A percentile compares a stretch with the other conserved stretches of the same genome.
phyloP scores from a whole-genome alignment of 176 grass and related monocot species.

The Rhynchospora breviuscula region DNA sequence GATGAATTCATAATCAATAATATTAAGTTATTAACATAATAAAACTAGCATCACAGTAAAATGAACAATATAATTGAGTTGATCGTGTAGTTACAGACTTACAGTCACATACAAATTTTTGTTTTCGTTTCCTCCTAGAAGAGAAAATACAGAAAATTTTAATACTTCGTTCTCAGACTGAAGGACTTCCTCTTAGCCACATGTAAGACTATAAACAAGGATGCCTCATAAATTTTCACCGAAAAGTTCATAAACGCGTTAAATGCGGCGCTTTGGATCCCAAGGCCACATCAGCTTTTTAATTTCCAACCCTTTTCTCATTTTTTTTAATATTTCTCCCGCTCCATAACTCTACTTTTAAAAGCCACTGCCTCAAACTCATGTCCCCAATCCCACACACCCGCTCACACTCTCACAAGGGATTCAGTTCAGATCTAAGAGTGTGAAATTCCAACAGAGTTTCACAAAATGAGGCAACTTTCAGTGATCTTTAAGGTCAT shows the following conservation, averaged over 20 bases:
- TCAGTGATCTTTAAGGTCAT: background rate
- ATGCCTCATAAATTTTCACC: background rate
- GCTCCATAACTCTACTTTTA: slow-evolving; percentile 16
- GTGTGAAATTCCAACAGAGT: background rate
- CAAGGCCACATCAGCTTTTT: background rate
- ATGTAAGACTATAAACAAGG: background rate
- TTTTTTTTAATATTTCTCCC: slow-evolving; percentile 21
- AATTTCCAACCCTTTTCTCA: background rate
- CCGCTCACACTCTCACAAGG: background rate
- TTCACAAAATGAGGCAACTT: slow-evolving; percentile 14
- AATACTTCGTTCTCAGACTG: no score
- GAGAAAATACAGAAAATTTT: background rate
- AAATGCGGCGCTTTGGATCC: slow-evolving; percentile 29
- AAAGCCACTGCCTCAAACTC: background rate
- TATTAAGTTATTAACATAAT: no score
- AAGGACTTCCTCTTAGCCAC: background rate
- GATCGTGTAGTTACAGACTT: no score
- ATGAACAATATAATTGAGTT: no score
- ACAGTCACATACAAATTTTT: no score
- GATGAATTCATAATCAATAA: no score
- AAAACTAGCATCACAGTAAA: no score
- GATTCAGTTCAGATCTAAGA: slow-evolving; percentile 2
- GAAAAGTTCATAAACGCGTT: slow-evolving; percentile 11
- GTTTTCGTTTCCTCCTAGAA: no score
- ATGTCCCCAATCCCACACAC: background rate